phyloP scores from a whole-genome alignment of 331 rosid genomes.

The Malus hybrid region DNA sequence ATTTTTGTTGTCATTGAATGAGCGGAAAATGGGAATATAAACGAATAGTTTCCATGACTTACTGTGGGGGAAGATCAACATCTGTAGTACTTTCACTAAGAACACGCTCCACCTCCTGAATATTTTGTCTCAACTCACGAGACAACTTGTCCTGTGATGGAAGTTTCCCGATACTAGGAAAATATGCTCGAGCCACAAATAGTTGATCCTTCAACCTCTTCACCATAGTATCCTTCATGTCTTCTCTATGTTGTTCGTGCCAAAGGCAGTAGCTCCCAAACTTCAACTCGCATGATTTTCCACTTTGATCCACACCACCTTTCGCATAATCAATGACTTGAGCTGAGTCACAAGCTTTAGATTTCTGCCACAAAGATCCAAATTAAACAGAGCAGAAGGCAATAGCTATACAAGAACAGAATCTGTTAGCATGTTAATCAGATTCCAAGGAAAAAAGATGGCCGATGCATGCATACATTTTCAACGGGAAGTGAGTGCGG shows the following conservation, averaged over 20 bases:
- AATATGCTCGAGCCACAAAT: constrained; percentile 95
- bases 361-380: constrained; percentile 48
- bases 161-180: constrained; percentile 88
- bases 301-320: constrained; percentile 47
- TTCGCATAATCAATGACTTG: constrained; percentile 23
- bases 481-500: constrained; percentile 31
- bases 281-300: constrained; percentile 66
- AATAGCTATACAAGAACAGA: neutral
- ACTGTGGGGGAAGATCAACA: constrained; percentile 85
- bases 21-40: constrained; percentile 1
- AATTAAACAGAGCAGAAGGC: constrained; percentile 17
- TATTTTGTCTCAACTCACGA: constrained; percentile 70
- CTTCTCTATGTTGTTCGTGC: constrained; percentile 75
- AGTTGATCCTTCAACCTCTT: constrained; percentile 85
- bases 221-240: constrained; percentile 68
- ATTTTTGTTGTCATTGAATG: neutral
- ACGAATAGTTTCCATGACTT: constrained; percentile 33
- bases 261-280: constrained; percentile 94
- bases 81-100: constrained; percentile 89
- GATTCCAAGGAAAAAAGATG: neutral
- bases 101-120: constrained; percentile 89
- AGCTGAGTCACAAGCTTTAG: constrained; percentile 22
- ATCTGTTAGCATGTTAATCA: too few species aligned
- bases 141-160: constrained; percentile 68
- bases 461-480: constrained; percentile 44